phyloP scores from a whole-genome alignment of 2,329 filamentous ascomycete genomes.

The Bipolaris cookei region DNA sequence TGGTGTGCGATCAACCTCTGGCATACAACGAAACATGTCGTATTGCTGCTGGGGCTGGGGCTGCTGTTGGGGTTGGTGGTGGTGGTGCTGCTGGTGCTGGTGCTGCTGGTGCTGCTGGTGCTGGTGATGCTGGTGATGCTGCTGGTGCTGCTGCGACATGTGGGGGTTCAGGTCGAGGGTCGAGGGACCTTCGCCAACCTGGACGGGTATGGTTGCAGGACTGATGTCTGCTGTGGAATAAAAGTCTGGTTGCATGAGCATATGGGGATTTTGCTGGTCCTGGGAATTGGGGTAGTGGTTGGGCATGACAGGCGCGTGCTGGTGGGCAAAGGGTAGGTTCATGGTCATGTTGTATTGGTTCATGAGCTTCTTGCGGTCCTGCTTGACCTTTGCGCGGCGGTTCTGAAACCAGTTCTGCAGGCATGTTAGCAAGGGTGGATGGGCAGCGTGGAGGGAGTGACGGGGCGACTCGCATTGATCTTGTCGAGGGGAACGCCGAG shows the following conservation, averaged over 20 bases:
- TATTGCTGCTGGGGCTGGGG: conserved; percentile 39
- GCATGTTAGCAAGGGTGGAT: conserved; percentile 37
- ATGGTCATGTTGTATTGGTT: conserved; percentile 48
- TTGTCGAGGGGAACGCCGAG: conserved; percentile 59
- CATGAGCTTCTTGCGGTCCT: conserved; percentile 57
- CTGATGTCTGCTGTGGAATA: conserved; percentile 45
- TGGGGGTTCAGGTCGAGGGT: conserved; percentile 41
- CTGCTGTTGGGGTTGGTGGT: conserved; percentile 27
- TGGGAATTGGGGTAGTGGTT: conserved; percentile 24
- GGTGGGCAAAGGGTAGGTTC: conserved; percentile 35
- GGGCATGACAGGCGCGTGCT: conserved; percentile 33
- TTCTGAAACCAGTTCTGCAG: conserved; percentile 62
- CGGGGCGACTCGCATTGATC: conserved; percentile 56
- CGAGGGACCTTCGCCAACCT: conserved; percentile 40
- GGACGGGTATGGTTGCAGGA: conserved; percentile 43
- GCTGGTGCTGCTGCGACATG: conserved; percentile 36
- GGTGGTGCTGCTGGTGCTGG: conserved; percentile 37
- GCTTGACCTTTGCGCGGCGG: conserved; percentile 60
- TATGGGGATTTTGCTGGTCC: conserved; percentile 36
- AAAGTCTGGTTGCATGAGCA: conserved; percentile 38
- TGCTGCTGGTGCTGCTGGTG: conserved; percentile 28
- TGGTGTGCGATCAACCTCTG: conserved; percentile 38
- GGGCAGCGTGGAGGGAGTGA: background rate
- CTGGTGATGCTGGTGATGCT: conserved; percentile 37
- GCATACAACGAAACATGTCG: conserved; percentile 46